Evolutionary conservation across 306 rosid genomes (phyloP).

Genomic region (Arachis stenosperma): DNA sequence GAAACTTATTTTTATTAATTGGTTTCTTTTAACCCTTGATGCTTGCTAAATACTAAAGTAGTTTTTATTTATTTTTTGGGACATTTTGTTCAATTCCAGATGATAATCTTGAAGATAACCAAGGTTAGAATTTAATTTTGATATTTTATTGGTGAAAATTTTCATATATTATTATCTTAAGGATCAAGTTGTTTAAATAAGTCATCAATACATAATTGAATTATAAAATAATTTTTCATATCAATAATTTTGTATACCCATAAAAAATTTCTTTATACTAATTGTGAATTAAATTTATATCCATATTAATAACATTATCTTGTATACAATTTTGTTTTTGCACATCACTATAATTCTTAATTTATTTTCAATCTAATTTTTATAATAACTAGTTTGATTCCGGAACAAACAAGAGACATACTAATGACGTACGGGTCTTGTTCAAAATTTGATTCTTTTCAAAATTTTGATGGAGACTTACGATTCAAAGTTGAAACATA

Average conservation of each 20-base stretch:
- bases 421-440: not conserved
- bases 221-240: not conserved
- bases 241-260: too few species aligned
- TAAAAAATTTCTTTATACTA: too few species aligned
- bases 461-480: not conserved
- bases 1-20: too few species aligned
- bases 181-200: too few species aligned
- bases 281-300: not conserved
- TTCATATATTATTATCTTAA: not conserved
- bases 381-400: not conserved
- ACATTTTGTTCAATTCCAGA: slow-evolving; percentile 17
- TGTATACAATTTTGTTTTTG: not conserved
- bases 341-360: not conserved
- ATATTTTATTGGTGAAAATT: not conserved
- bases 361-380: too few species aligned
- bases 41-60: not conserved
- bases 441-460: not conserved
- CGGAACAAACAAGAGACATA: not conserved
- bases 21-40: not conserved
- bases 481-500: not conserved
- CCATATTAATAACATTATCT: not conserved
- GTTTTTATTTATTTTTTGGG: not conserved
- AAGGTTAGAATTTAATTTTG: not conserved
- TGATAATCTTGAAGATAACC: slow-evolving; percentile 6
- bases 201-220: not conserved